Evolutionary conservation across 2,329 filamentous ascomycete species (phyloP), one percentile per base, ranked within the genome.

Genomic region (Colletotrichum higginsianum): DNA sequence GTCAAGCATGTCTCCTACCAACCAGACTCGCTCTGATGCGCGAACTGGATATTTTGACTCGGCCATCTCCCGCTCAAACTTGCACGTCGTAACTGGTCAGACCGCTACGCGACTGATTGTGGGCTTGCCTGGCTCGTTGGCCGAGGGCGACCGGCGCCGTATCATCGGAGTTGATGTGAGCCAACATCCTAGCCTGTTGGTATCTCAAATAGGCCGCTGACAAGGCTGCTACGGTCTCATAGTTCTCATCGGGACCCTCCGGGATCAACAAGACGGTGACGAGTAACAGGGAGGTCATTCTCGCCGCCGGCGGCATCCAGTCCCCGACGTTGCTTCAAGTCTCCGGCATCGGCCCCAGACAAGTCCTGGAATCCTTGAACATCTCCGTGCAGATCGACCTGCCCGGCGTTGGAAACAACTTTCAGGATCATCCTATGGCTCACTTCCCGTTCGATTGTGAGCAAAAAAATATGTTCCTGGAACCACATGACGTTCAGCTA

Each of bases 311-410:
- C 0, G 77, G 80, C 0, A 80, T 86, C 61, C 80, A 84, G 50
- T 80, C 81, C 1, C 85, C 85, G 2, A 78, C 81, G 23, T 74
- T 87, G n/a, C 78, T 87, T 3, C 81, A 86, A 72, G 76, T 84
- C n/a, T 82, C 81, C 16, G 80, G 80, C 0, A 79, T 82, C 50
- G 81, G 80, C 1, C 78, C 80, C 6, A 68, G 69, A 13, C 72
- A 75, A 4, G 72, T 79, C 38, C 74, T 82, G 38, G 63, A 62
- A 4, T 76, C 73, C n/a, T 71, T 82, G 40, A 73, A 74, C 56
- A 73, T 82, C 21, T 56, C 76, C 3, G 75, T 78, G 2, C 72
- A 76, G 11, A 72, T 81, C 13, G 74, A 82, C 42, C 73, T 82
- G 12, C 79, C 78, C 3, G 79, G 78, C 21, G 79, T 80, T 35